These are phyloP conservation scores for Plasmodium gallinaceum DNA, from an alignment of 169 alveolate species.

Conservation along the genomic window DNA sequence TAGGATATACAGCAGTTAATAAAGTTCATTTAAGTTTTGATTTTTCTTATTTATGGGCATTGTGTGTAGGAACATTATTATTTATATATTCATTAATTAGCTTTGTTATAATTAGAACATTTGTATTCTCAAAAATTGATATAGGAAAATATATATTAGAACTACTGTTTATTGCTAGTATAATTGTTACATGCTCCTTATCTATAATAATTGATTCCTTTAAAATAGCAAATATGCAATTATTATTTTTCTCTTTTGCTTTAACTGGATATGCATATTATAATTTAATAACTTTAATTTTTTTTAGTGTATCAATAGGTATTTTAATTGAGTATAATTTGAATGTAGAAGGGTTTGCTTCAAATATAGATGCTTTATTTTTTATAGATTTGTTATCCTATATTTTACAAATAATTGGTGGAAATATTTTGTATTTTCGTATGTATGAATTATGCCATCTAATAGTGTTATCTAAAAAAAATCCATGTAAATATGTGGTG, in stretches of 20 bases:
- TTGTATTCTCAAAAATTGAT: slow-evolving; percentile 76
- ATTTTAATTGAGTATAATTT: slow-evolving; percentile 63
- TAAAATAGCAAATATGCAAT: slow-evolving; percentile 77
- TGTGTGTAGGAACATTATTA: slow-evolving; percentile 68
- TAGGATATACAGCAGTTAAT: slow-evolving; percentile 74
- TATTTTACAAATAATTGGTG: slow-evolving; percentile 77
- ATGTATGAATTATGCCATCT: slow-evolving; percentile 79
- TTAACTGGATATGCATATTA: slow-evolving; percentile 81
- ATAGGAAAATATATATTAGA: slow-evolving; percentile 78
- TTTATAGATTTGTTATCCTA: slow-evolving; percentile 77
- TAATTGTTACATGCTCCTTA: slow-evolving; percentile 66
- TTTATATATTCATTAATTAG: slow-evolving; percentile 77
- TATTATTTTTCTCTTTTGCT: slow-evolving; percentile 73
- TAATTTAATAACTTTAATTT: slow-evolving; percentile 73
- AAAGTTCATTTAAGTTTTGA: slow-evolving; percentile 35
- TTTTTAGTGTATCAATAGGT: slow-evolving; percentile 72
- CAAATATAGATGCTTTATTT: slow-evolving; percentile 45
- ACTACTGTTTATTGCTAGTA: slow-evolving; percentile 62
- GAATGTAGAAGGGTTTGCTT: slow-evolving; percentile 15
- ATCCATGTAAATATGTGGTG: slow-evolving; percentile 78
- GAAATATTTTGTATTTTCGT: slow-evolving; percentile 75
- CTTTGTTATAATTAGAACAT: slow-evolving; percentile 78
- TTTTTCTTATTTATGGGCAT: slow-evolving; percentile 63
- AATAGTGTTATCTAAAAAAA: slow-evolving; percentile 75
- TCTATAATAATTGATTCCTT: slow-evolving; percentile 67